Evolutionary conservation across 495 filamentous ascomycete species (phyloP), one percentile per base, ranked within the genome.

Genomic region (Delitschia confertaspora): DNA sequence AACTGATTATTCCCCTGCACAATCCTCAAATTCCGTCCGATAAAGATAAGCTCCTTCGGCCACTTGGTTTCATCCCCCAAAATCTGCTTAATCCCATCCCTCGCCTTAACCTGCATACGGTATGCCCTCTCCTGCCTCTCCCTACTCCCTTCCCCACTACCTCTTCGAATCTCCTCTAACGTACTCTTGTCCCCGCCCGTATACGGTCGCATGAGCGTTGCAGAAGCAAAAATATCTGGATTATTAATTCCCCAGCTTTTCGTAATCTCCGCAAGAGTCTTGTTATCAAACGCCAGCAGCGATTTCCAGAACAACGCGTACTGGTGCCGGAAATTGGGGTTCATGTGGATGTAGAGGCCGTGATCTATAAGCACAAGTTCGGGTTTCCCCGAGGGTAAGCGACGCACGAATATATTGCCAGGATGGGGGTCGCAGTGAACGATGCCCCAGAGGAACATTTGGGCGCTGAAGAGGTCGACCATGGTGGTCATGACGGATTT

Each of bases 401-500:
- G 83, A 1, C 89, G 77, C 57, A 95, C 82, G 65, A 98, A 93
- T 57, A 98, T 93, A 62, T 98, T 98, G 0, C 89, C 89, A 0
- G 91, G 91, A 56, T 98, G 89, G 2, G 89, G 89, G 60, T 98
- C 89, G 62, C 88, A 94, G 65, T 96, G 89, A 0, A 96, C 83
- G 30, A 78, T 73, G 16, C 89, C 89, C 79, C 85, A 95, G 47
- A 94, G 77, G 67, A 95, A 96, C 75, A 98, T 95, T 54, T 95
- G 88, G 1, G 88, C 89, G 10, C 80, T 84, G 69, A 96, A 96
- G 14, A 95, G 69, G 57, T 94, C 88, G 24, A 95, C 76, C 80
- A 95, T 95, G 18, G 85, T 94, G 3, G 82, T 83, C 89, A 96
- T 96, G 33, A 93, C 83, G 32, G 88, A 76, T 49, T 84, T 83